Base-by-base conservation (phyloP, 2,329 filamentous ascomycete species). In the Colletotrichum liaoningense region DNA sequence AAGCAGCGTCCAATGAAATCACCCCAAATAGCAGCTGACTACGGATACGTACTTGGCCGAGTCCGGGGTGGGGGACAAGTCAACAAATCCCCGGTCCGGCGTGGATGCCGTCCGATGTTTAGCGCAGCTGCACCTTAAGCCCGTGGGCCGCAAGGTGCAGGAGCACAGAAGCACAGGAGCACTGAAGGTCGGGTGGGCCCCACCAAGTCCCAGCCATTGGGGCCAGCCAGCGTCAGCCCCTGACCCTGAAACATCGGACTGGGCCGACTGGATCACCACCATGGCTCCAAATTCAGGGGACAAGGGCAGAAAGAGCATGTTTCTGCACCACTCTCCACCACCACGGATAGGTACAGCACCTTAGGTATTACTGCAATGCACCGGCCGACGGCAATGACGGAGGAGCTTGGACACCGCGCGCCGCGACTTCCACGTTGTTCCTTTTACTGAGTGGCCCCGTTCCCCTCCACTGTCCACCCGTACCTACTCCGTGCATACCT, bases 161-260 rank as follows among this genome's bases (percentile, higher is more conserved):
- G 16, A 42, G 38, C 38, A 16, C 42, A 49, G 42, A 6, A 42
- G 38, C 38, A 14, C 38, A 42, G 38, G 14, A 49, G 42, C 42
- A 49, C 19, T 49, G 42, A 19, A 49, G 42, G 42, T 49, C 42
- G 42, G 42, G 42, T 49, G 42, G 60, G 60, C 60, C 49, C 22
- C 42, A 63, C 42, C 60, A 3, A 42, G 30, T 38, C 26, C 26
- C 26, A 16, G 42, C 60, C 16, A 28, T 19, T 30, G 26, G 60
- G 7, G 26, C 54, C 54, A 1, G 54, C 26, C 49, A 46, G 42
- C 42, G 60, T 46, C 26, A 52, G 70, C 70, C 70, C 70, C 70
- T 73, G 70, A 64, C 66, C 70, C 70, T 73, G 70, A 73, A 73
- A 73, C 70, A 73, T 73, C 70, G 70, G 70, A 73, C 70, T 73